Percentiles rank a stretch among this genome's conserved stretches.
Conservation (phyloP, 176 grass and related monocot genomes). For the Raddia distichophylla region DNA sequence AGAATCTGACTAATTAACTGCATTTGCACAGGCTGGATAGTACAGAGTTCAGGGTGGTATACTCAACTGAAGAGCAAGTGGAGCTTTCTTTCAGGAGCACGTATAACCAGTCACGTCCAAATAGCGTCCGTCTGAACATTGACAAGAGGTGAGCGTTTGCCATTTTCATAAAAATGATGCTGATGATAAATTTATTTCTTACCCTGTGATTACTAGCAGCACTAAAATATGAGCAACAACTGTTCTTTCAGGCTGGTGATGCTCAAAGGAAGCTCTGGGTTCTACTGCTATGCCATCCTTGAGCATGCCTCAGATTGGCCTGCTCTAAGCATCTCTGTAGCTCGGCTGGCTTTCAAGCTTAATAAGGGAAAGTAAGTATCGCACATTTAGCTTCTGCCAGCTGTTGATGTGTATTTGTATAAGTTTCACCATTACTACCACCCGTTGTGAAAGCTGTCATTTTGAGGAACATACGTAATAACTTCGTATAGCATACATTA, state of each 20-base stretch:
- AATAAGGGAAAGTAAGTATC: conserved; percentile 40
- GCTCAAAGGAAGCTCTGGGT: conserved; percentile 65
- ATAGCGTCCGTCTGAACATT: conserved; percentile 29
- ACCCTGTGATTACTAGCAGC: no score
- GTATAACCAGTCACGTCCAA: conserved; percentile 42
- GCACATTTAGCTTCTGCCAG: no score
- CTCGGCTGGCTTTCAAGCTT: conserved; percentile 70
- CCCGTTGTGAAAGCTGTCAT: no score
- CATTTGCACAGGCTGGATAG: conserved; percentile 44
- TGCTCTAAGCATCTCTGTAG: conserved; percentile 49
- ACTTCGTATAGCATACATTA: no score
- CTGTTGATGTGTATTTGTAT: no score
- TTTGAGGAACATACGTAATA: no score
- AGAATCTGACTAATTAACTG: not conserved
- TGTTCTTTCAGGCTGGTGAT: conserved; percentile 54
- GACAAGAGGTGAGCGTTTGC: conserved; percentile 52
- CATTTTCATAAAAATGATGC: no score
- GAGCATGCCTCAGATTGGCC: conserved; percentile 58
- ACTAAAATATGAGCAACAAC: no score
- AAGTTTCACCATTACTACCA: no score
- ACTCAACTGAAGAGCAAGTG: conserved; percentile 42
- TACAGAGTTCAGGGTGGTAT: conserved; percentile 50
- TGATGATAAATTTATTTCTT: no score
- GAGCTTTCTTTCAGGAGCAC: conserved; percentile 72
- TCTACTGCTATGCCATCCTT: conserved; percentile 67